Percentiles rank a stretch among this genome's conserved stretches.
These are phyloP conservation scores for Amanita muscaria DNA, from an alignment of 768 basidiomycete species.

Conservation along the genomic window DNA sequence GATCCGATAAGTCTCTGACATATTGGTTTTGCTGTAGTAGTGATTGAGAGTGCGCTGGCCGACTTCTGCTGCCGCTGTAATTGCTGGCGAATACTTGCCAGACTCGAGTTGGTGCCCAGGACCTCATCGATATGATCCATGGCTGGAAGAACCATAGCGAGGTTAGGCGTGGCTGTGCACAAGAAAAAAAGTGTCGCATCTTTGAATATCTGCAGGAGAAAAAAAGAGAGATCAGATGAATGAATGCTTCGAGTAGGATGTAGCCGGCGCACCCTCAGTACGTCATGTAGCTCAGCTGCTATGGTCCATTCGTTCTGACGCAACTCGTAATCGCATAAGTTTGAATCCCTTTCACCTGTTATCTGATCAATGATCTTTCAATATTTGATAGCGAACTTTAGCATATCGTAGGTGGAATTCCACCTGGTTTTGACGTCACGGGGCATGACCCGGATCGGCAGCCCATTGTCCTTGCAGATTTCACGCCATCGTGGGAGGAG, in stretches of 20 bases:
- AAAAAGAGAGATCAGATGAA: not conserved
- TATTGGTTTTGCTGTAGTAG: conserved; percentile 25
- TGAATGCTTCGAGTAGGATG: too few relatives aligned
- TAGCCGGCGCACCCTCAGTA: not conserved
- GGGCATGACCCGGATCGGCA: not conserved
- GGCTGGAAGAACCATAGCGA: conserved; percentile 14
- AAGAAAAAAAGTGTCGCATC: conserved; percentile 13
- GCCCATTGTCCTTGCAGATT: not conserved
- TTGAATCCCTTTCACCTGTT: not conserved
- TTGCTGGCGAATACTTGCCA: conserved; percentile 10
- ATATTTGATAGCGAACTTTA: not conserved
- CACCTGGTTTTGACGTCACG: not conserved
- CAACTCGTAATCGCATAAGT: not conserved
- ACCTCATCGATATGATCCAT: conserved; percentile 19
- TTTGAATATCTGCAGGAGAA: conserved; percentile 11
- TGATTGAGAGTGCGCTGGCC: conserved; percentile 21
- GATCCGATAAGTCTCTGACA: conserved; percentile 23
- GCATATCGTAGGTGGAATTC: not conserved
- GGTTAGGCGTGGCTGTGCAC: conserved; percentile 2
- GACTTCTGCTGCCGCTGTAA: conserved; percentile 10
- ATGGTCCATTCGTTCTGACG: not conserved
- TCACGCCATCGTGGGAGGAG: conserved; percentile 14
- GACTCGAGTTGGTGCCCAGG: conserved; percentile 9
- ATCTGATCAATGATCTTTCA: not conserved
- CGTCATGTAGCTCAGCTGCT: not conserved